A percentile compares a stretch with the other conserved stretches of the same genome.
These are phyloP conservation scores for Alternaria ventricosa DNA, from an alignment of 2,329 filamentous ascomycete genomes.

Conservation along the genomic window DNA sequence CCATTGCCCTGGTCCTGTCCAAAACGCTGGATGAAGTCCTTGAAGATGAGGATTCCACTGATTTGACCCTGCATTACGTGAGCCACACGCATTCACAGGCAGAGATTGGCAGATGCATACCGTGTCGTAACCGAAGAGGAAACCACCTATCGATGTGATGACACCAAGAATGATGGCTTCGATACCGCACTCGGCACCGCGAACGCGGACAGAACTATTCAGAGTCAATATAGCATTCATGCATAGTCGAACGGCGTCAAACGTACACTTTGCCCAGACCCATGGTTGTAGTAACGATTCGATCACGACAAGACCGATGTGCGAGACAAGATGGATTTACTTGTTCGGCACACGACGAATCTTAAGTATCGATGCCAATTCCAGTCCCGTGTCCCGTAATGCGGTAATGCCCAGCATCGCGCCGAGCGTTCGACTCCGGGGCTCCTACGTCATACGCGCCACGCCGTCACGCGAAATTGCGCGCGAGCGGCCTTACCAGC, in stretches of 20 bases:
- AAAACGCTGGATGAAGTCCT: slow-evolving; percentile 64
- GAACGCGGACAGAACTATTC: slow-evolving; percentile 35
- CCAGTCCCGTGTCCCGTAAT: slow-evolving; percentile 16
- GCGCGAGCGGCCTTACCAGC: slow-evolving; percentile 9
- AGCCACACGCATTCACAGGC: neutral
- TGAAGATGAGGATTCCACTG: slow-evolving; percentile 49
- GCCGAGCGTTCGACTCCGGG: slow-evolving; percentile 25
- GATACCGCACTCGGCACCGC: slow-evolving; percentile 41
- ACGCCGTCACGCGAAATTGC: slow-evolving; percentile 22
- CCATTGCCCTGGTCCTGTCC: slow-evolving; percentile 55
- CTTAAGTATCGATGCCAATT: slow-evolving; percentile 27
- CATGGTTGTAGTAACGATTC: slow-evolving; percentile 24
- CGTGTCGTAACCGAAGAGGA: slow-evolving; percentile 70
- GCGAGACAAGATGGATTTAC: slow-evolving; percentile 5
- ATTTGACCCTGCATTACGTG: slow-evolving; percentile 36
- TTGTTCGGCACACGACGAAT: slow-evolving; percentile 1
- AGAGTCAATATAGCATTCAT: slow-evolving; percentile 7
- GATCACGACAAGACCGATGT: neutral
- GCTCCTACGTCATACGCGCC: slow-evolving; percentile 31
- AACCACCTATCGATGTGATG: slow-evolving; percentile 65
- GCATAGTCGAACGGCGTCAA: neutral
- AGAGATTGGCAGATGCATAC: slow-evolving; percentile 32
- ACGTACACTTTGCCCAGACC: slow-evolving; percentile 32
- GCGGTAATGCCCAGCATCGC: slow-evolving; percentile 32
- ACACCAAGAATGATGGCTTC: slow-evolving; percentile 61